Base-by-base conservation (phyloP, 2,329 filamentous ascomycete genomes). In the Phialemonium atrogriseum region DNA sequence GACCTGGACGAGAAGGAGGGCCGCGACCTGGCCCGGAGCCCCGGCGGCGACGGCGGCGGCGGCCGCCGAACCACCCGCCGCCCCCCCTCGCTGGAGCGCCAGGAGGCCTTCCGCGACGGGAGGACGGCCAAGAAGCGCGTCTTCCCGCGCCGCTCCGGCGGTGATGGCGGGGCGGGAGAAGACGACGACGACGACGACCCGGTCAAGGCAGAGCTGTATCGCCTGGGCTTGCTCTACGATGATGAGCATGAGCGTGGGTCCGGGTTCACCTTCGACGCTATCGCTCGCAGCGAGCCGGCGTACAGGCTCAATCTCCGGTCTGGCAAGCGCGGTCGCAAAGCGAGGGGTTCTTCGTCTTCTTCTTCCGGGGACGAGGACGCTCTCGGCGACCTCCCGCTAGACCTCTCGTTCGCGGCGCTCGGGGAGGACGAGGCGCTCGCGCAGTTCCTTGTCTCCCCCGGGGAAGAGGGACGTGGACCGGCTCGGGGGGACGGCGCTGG, bases 51-150 rank as follows among this genome's bases (percentile, higher is more conserved):
- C 36, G 36, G 45, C 21, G 44, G 40, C 10, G 48, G 50, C n/a
- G n/a, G n/a, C n/a, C n/a, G n/a, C n/a, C n/a, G n/a, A n/a, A n/a
- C n/a, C n/a, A n/a, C n/a, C 10, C 50, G 56, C 16, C 53, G 59
- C 7, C 50, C 48, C 7, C 64, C 64, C 2, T 56, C 55, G 1
- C 53, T 68, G 14, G 63, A 65, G 39, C 51, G 65, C 8, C 57
- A 68, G 41, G 62, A 66, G 25, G 65, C 65, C 5, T 69, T 69
- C 24, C 51, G 58, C 26, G 61, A 64, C 27, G 48, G 50, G 4
- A 49, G 49, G 13, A 66, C 61, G 0, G 39, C 50, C 30, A 63
- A 56, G 47, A 35, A 30, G 21, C 18, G 17, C n/a, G n/a, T n/a
- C n/a, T n/a, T n/a, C n/a, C n/a, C n/a, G 2, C 17, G 19, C 11